Conservation (phyloP, 2,329 filamentous ascomycete genomes). For the Tolypocladium paradoxum region DNA sequence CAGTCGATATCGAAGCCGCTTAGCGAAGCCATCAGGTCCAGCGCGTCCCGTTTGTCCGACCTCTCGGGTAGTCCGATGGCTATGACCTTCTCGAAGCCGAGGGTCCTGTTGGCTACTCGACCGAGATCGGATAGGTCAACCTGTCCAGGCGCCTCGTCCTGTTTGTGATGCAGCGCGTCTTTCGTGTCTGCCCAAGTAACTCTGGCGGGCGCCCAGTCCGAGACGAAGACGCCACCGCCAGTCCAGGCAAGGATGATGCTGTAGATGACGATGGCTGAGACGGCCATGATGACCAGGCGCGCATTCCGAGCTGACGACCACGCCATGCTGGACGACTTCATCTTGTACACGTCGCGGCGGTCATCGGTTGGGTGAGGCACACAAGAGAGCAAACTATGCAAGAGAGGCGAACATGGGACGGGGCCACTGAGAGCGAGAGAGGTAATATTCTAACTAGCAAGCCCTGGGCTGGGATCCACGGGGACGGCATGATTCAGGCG, state of each 20-base stretch:
- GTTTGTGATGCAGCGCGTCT: too few relatives aligned
- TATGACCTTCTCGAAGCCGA: constrained; percentile 36
- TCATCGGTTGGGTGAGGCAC: neutral
- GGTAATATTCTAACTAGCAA: neutral
- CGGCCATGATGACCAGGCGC: neutral
- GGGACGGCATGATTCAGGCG: neutral
- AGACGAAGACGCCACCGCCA: neutral
- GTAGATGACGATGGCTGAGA: neutral
- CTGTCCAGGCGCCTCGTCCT: too few relatives aligned
- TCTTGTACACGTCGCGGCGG: neutral
- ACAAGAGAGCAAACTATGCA: neutral
- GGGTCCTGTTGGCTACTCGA: constrained; percentile 7
- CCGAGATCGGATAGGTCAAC: neutral
- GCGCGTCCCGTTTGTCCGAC: constrained; percentile 37
- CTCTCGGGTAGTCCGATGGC: constrained; percentile 38
- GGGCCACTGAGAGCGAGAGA: neutral
- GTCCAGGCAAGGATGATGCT: neutral
- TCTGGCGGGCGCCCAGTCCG: neutral
- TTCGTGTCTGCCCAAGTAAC: neutral
- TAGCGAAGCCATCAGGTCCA: constrained; percentile 33
- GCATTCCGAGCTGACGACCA: neutral
- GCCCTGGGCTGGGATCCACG: neutral
- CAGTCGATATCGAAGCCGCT: constrained; percentile 34
- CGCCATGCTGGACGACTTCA: neutral
- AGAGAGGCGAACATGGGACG: neutral